These are phyloP conservation scores for Tricholoma saponaceum DNA, from an alignment of 768 basidiomycete species.

Conservation along the genomic window DNA sequence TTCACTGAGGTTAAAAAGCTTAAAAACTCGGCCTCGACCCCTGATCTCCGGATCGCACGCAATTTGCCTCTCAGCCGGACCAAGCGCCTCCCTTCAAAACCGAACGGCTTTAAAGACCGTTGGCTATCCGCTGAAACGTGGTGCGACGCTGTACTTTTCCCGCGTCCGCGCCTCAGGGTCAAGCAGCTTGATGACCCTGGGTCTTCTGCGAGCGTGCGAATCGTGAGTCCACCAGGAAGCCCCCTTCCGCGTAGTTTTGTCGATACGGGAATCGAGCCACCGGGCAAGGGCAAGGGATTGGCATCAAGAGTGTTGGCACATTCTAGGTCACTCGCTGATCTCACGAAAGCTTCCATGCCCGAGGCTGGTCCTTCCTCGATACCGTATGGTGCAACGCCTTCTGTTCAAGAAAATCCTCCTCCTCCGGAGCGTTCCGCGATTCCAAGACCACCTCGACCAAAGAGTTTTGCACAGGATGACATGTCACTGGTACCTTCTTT, in stretches of 20 bases:
- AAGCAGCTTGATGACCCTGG: slow-evolving; percentile 26
- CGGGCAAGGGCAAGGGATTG: slow-evolving; percentile 21
- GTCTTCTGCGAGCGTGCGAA: slow-evolving; percentile 22
- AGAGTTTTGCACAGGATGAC: slow-evolving; percentile 59
- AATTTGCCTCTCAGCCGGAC: background rate
- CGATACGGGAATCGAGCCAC: slow-evolving; percentile 4
- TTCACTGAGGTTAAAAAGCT: slow-evolving; percentile 24
- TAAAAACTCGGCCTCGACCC: slow-evolving; percentile 61
- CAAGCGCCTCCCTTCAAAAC: slow-evolving; percentile 2
- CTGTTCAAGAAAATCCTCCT: background rate
- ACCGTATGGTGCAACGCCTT: background rate
- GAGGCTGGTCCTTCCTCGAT: background rate
- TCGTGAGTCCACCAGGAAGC: slow-evolving; percentile 48
- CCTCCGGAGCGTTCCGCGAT: background rate
- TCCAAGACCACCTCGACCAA: slow-evolving; percentile 37
- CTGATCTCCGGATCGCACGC: slow-evolving; percentile 43
- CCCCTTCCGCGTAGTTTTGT: slow-evolving; percentile 28
- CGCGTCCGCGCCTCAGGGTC: slow-evolving; percentile 65
- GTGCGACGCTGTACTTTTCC: slow-evolving; percentile 79
- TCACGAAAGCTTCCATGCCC: slow-evolving; percentile 10
- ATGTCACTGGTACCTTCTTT: slow-evolving; percentile 58
- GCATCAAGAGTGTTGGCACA: slow-evolving; percentile 46
- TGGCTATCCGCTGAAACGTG: slow-evolving; percentile 76
- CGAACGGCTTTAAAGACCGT: slow-evolving; percentile 37
- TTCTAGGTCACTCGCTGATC: slow-evolving; percentile 42